Evolutionary conservation across 108 stramenopile genomes (phyloP).

Genomic region (Fistulifera pelliculosa): DNA sequence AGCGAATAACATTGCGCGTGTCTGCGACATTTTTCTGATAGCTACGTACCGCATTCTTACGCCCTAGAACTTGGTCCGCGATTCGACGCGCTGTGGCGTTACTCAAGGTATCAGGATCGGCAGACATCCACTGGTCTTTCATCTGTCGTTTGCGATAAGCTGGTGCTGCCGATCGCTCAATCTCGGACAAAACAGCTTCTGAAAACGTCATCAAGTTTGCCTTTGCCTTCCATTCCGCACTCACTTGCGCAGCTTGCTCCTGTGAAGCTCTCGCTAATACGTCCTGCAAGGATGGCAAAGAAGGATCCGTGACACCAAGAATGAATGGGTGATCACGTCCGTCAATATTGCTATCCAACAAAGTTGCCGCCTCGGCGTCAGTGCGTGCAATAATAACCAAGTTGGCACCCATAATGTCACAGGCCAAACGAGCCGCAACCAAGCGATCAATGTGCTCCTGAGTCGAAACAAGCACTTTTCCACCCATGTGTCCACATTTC

Average conservation of each 20-base stretch:
- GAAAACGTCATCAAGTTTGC: constrained; percentile 79
- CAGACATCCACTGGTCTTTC: constrained; percentile 61
- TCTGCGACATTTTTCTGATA: not conserved
- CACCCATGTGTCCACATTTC: constrained; percentile 96
- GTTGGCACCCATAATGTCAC: constrained; percentile 83
- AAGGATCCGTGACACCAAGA: constrained; percentile 70
- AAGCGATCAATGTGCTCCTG: constrained; percentile 94
- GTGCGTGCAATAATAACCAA: constrained; percentile 87
- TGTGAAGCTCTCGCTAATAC: constrained; percentile 34
- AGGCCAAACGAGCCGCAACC: constrained; percentile 84
- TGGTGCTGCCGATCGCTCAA: constrained; percentile 27
- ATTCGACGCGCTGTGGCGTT: constrained; percentile 74
- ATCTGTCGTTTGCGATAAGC: constrained; percentile 41
- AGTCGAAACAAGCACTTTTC: constrained; percentile 88
- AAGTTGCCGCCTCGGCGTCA: constrained; percentile 94
- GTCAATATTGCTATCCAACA: constrained; percentile 91
- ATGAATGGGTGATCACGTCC: constrained; percentile 96
- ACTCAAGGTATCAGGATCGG: constrained; percentile 72
- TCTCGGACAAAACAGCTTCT: constrained; percentile 75
- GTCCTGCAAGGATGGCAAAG: constrained; percentile 49
- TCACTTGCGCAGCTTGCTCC: constrained; percentile 24
- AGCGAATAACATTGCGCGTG: not conserved
- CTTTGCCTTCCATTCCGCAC: constrained; percentile 48
- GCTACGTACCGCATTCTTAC: constrained; percentile 42
- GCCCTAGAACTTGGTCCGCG: constrained; percentile 75